Evolutionary conservation across 345 rosid species (phyloP).

Genomic region (Hevea brasiliensis): DNA sequence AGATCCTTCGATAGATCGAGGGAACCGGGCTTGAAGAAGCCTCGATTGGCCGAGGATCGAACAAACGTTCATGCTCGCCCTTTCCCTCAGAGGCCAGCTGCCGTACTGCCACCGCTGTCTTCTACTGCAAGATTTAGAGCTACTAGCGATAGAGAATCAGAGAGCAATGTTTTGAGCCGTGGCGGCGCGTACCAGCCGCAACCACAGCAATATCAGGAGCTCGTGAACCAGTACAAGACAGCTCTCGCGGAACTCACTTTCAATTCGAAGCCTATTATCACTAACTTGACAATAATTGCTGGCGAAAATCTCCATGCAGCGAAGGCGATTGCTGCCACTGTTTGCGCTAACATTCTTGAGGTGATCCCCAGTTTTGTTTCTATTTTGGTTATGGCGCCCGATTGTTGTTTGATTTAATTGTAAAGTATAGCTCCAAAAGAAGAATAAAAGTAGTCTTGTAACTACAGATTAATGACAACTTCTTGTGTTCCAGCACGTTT

Average conservation of each 20-base stretch:
- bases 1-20: conserved; percentile 83
- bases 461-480: conserved; percentile 48
- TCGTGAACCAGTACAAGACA: conserved; percentile 80
- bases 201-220: conserved; percentile 80
- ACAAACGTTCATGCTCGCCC: conserved; percentile 37
- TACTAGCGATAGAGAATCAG: conserved; percentile 42
- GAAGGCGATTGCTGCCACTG: conserved; percentile 66
- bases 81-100: conserved; percentile 45
- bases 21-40: conserved; percentile 67
- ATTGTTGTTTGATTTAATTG: conserved; percentile 40
- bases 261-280: conserved; percentile 95
- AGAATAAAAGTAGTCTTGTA: conserved; percentile 16
- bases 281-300: conserved; percentile 92
- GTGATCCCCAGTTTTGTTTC: conserved; percentile 64
- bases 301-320: conserved; percentile 92
- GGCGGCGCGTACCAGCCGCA: conserved; percentile 77
- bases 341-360: conserved; percentile 92
- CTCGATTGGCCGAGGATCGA: conserved; percentile 59
- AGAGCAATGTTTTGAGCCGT: conserved; percentile 42
- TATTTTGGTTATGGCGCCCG: conserved; percentile 32
- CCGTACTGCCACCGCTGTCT: conserved; percentile 15
- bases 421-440: conserved; percentile 17
- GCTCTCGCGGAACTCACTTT: conserved; percentile 92
- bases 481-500: not conserved
- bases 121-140: conserved; percentile 32